Conservation (phyloP, 805 yeast species). For the Sugiyamaella valdiviana region DNA sequence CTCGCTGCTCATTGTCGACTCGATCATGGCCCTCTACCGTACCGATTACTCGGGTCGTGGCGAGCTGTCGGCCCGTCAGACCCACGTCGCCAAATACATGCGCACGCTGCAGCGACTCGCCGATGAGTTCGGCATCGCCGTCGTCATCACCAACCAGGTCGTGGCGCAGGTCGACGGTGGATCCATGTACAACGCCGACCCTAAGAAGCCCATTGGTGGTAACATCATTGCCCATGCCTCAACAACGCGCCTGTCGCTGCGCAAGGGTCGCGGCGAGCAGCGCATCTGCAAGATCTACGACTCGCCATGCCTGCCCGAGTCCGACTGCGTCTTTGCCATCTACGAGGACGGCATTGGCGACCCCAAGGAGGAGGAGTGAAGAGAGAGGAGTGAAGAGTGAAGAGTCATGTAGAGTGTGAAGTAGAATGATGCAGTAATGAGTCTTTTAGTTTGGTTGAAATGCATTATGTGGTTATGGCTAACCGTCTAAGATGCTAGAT, state of each 20-base stretch:
- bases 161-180: conserved; percentile 95
- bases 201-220: conserved; percentile 98
- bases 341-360: conserved; percentile 97
- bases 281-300: conserved; percentile 93
- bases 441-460: neutral
- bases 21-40: conserved; percentile 92
- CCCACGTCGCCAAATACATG: conserved; percentile 90
- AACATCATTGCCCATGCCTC: conserved; percentile 96
- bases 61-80: conserved; percentile 89
- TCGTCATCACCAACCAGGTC: conserved; percentile 91
- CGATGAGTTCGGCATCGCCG: conserved; percentile 97
- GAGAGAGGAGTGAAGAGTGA: neutral
- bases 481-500: neutral
- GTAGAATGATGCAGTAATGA: neutral
- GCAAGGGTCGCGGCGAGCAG: conserved; percentile 86
- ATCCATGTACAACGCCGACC: conserved; percentile 83
- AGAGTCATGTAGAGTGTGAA: neutral
- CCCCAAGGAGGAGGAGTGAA: conserved; percentile 72
- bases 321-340: conserved; percentile 91
- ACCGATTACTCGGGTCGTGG: conserved; percentile 96
- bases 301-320: conserved; percentile 93
- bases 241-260: conserved; percentile 84
- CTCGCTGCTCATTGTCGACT: conserved; percentile 86
- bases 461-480: neutral
- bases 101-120: conserved; percentile 87